Base-by-base conservation (phyloP, 2,329 filamentous ascomycete genomes). In the Bipolaris oryzae region DNA sequence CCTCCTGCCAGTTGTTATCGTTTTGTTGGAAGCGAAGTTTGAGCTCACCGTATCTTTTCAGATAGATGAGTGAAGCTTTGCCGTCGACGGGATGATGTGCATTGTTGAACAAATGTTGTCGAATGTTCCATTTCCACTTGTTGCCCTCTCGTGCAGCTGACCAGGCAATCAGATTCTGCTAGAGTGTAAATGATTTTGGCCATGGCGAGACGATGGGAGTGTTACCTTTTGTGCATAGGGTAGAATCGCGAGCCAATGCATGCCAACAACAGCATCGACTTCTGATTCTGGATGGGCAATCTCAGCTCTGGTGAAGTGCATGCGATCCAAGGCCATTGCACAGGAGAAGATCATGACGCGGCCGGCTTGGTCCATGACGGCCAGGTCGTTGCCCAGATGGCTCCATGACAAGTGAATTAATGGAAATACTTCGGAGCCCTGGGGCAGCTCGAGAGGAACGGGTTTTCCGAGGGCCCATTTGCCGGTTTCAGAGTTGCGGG, bases 321-420 rank as follows among this genome's bases (percentile, higher is more conserved):
- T 85, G 50, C 87, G 85, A 70, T 96, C 96, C 43, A 97, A 77
- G 7, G 87, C 86, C 59, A 88, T 85, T 15, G 85, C 84, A 64
- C 92, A 88, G 44, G 84, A 87, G 63, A 93, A 84, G 50, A 97
- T 87, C 57, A 87, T 84, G 20, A 96, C 84, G 55, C 91, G 85
- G 5, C 94, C 95, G 21, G 87, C 85, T 25, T 87, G 84, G 75
- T 98, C 94, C 57, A 95, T 83, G 16, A 95, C 85, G 2, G 92
- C 93, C 52, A 99, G 82, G 66, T 98, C 95, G 2, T 88, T 87
- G 34, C 86, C 89, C 5, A 84, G 83, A 13, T 88, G 86, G 47
- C 90, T 90, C 92, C 93, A 98, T 50, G 86, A 88, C 9, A 99
- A 77, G 76, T 97, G 93, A 16, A 90, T 87, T 38, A 96, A 81